phyloP scores from a whole-genome alignment of 129 eudicot genomes.

The Erigeron canadensis region DNA sequence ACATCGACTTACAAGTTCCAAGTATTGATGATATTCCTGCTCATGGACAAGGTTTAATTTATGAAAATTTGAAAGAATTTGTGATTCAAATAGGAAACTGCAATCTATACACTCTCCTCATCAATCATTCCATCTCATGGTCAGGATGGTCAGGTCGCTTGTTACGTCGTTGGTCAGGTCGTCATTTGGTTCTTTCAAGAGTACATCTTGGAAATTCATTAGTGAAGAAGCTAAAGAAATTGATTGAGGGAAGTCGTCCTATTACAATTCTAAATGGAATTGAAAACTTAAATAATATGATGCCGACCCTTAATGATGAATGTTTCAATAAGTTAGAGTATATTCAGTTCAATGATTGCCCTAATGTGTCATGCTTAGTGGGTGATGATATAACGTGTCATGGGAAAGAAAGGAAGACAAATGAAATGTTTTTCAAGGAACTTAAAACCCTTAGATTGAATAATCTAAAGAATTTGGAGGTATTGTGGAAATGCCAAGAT shows the following conservation, averaged over 20 bases:
- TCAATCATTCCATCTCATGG: background rate
- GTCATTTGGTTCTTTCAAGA: no score
- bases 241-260: slow-evolving; percentile 2
- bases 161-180: no score
- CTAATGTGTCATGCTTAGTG: background rate
- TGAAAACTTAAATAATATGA: background rate
- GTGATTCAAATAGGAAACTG: background rate
- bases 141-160: no score
- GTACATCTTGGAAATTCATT: background rate
- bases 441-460: background rate
- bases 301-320: background rate
- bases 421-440: background rate
- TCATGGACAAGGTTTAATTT: no score
- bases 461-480: background rate
- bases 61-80: background rate
- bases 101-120: background rate
- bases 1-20: background rate
- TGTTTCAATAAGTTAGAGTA: no score
- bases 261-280: no score
- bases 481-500: no score
- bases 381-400: background rate
- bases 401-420: background rate
- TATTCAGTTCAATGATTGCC: background rate
- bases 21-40: no score
- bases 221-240: no score